Percentiles rank a stretch among this genome's conserved stretches.
These are phyloP conservation scores for Apodospora peruviana DNA, from an alignment of 495 filamentous ascomycete genomes.

Conservation along the genomic window DNA sequence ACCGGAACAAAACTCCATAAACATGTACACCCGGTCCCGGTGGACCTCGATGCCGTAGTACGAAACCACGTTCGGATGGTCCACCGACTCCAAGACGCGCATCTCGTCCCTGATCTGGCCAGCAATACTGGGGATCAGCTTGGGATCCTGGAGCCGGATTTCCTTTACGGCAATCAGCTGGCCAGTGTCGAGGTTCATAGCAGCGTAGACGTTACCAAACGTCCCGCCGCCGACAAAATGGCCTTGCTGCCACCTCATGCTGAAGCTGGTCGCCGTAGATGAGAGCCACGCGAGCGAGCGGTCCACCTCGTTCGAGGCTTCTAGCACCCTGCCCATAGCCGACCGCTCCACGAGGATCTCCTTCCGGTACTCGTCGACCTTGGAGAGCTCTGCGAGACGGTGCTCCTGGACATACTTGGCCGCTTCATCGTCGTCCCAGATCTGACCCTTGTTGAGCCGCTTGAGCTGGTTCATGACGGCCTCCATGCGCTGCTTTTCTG, in stretches of 20 bases:
- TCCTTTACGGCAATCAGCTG: conserved; percentile 98
- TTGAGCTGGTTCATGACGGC: conserved; percentile 65
- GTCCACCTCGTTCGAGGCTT: conserved; percentile 92
- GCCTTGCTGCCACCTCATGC: conserved; percentile 94
- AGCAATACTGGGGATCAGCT: conserved; percentile 89
- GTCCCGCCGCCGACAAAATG: conserved; percentile 96
- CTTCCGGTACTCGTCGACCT: conserved; percentile 71
- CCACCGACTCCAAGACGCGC: conserved; percentile 87
- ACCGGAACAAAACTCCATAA: conserved; percentile 98
- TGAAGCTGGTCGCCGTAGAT: conserved; percentile 89
- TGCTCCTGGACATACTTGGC: conserved; percentile 64
- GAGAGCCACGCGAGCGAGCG: conserved; percentile 89
- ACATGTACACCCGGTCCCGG: conserved; percentile 97
- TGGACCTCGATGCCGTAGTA: conserved; percentile 98
- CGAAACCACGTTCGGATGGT: conserved; percentile 95
- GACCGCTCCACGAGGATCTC: conserved; percentile 83
- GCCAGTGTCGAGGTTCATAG: conserved; percentile 93
- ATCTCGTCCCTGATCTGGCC: conserved; percentile 94
- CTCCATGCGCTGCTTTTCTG: conserved; percentile 69
- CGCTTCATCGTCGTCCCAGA: conserved; percentile 82
- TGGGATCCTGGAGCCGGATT: conserved; percentile 93
- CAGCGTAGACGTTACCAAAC: conserved; percentile 94
- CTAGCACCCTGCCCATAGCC: conserved; percentile 81
- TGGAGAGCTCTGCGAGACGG: conserved; percentile 61
- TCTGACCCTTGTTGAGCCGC: conserved; percentile 67